Evolutionary conservation across 257 asterid genomes (phyloP).

Genomic region (Leonotis leonurus): DNA sequence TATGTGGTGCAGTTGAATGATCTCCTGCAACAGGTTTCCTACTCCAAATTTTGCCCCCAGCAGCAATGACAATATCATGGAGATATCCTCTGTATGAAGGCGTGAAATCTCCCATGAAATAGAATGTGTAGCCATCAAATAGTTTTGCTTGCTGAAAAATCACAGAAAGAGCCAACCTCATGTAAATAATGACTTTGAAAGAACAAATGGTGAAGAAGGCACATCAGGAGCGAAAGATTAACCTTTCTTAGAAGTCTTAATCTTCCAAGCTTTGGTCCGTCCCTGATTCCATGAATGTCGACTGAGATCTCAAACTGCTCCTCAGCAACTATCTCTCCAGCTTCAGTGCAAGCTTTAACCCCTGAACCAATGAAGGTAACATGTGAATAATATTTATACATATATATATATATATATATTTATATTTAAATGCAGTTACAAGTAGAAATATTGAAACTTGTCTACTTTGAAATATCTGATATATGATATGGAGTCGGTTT

Average conservation of each 20-base stretch:
- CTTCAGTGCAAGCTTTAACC: constrained; percentile 68
- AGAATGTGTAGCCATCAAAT: constrained; percentile 55
- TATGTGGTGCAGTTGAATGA: constrained; percentile 10
- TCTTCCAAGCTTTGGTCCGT: constrained; percentile 86
- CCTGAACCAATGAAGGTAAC: constrained; percentile 51
- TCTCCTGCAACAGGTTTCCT: constrained; percentile 63
- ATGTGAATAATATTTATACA: no score
- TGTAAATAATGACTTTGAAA: constrained; percentile 9
- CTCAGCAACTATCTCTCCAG: constrained; percentile 57
- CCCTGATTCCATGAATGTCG: constrained; percentile 71
- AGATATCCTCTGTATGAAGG: constrained; percentile 69
- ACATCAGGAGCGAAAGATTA: not conserved
- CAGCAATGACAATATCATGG: constrained; percentile 70
- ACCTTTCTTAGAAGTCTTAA: constrained; percentile 65
- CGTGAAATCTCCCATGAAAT: constrained; percentile 57
- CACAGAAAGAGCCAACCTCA: not conserved
- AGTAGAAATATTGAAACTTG: not conserved
- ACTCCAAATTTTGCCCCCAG: constrained; percentile 73
- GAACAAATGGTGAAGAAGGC: not conserved
- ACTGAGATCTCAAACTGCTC: constrained; percentile 59
- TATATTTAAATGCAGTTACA: not conserved
- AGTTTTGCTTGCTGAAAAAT: constrained; percentile 77
- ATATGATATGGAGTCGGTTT: not conserved
- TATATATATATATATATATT: not conserved
- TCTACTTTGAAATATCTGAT: no score